These are phyloP conservation scores for Xylaria intraflava DNA, from an alignment of 495 filamentous ascomycete species.

Conservation along the genomic window DNA sequence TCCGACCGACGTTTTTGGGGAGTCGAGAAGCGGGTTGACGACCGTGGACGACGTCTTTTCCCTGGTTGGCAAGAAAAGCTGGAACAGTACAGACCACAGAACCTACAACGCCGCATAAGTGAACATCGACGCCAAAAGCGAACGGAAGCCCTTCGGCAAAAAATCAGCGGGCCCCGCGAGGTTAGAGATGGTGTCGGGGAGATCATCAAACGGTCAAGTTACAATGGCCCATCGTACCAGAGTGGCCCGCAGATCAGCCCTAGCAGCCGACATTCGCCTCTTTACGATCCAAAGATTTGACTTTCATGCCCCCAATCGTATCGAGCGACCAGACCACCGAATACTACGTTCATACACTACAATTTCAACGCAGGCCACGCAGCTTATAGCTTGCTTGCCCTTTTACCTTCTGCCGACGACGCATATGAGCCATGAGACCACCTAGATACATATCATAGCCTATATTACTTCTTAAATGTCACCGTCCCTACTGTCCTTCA, in stretches of 20 bases:
- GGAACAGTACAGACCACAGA: slow-evolving; percentile 38
- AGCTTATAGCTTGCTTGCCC: background rate
- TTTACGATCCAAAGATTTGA: background rate
- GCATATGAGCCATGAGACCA: slow-evolving; percentile 21
- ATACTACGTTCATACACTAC: background rate
- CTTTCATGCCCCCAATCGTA: background rate
- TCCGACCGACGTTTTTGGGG: slow-evolving; percentile 20
- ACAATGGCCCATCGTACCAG: slow-evolving; percentile 25
- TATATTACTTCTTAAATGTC: background rate
- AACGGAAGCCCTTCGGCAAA: slow-evolving; percentile 57
- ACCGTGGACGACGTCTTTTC: slow-evolving; percentile 25
- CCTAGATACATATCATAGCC: slow-evolving; percentile 11
- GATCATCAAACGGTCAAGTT: slow-evolving; percentile 37
- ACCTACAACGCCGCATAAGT: slow-evolving; percentile 49
- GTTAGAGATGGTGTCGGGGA: slow-evolving; percentile 48
- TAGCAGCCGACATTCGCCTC: background rate
- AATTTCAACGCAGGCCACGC: background rate
- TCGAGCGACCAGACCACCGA: no score
- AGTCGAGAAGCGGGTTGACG: slow-evolving; percentile 21
- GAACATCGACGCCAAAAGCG: slow-evolving; percentile 59
- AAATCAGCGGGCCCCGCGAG: slow-evolving; percentile 51
- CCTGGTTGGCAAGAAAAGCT: slow-evolving; percentile 32
- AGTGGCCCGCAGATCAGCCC: slow-evolving; percentile 11
- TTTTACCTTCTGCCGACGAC: slow-evolving; percentile 10
- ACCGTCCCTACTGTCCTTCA: background rate